These are phyloP conservation scores for Amaranthus palmeri DNA, from an alignment of 148 eudicot species.

Conservation along the genomic window DNA sequence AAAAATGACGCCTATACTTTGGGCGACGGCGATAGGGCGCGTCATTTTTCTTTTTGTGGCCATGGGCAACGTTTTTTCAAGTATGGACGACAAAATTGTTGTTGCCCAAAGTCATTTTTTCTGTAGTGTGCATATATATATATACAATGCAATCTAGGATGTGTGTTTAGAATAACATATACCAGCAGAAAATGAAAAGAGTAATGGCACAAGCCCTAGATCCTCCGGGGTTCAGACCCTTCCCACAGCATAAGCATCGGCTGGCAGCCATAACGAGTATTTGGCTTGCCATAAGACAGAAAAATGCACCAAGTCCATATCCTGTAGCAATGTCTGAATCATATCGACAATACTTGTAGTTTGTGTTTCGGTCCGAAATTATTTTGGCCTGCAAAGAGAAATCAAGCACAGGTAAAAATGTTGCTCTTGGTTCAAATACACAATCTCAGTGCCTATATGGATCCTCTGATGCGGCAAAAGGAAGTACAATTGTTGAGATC, in stretches of 20 bases:
- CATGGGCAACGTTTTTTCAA: too few relatives aligned
- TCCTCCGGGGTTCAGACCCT: slow-evolving; percentile 65
- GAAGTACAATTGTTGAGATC: too few relatives aligned
- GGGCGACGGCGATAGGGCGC: too few relatives aligned
- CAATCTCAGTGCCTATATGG: too few relatives aligned
- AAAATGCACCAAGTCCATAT: slow-evolving; percentile 75
- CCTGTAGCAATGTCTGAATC: slow-evolving; percentile 77
- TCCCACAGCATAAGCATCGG: slow-evolving; percentile 85
- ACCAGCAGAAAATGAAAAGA: slow-evolving; percentile 92
- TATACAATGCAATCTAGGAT: not conserved
- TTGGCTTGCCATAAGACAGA: slow-evolving; percentile 70
- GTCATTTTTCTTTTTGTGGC: too few relatives aligned
- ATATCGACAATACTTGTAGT: slow-evolving; percentile 57
- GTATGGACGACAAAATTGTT: too few relatives aligned
- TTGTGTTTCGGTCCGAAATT: slow-evolving; percentile 28
- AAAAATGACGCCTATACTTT: too few relatives aligned
- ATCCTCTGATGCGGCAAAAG: too few relatives aligned
- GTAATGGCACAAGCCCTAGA: slow-evolving; percentile 78
- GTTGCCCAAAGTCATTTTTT: too few relatives aligned
- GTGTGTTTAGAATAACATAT: slow-evolving; percentile 5
- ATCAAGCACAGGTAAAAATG: not conserved
- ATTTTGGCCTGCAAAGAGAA: slow-evolving; percentile 38
- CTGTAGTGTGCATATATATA: too few relatives aligned
- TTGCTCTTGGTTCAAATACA: not conserved
- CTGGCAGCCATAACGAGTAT: slow-evolving; percentile 61